Evolutionary conservation across 441 rosid species (phyloP).

Genomic region (Arabidopsis lyrata): DNA sequence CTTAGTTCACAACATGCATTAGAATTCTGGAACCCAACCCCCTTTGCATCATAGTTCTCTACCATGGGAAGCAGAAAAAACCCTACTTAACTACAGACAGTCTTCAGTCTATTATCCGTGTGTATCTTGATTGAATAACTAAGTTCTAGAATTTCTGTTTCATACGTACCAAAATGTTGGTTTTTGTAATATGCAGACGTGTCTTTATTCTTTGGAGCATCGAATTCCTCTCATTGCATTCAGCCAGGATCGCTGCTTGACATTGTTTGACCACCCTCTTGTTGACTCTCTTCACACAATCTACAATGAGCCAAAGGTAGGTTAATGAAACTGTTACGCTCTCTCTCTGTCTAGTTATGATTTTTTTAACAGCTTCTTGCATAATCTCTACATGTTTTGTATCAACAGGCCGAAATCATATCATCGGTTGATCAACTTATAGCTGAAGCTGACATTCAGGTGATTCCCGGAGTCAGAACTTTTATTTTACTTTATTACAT

Average conservation of each 20-base stretch:
- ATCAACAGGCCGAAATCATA: slow-evolving; percentile 83
- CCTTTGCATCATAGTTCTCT: slow-evolving; percentile 14
- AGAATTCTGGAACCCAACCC: neutral
- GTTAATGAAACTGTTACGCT: neutral
- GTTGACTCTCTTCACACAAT: slow-evolving; percentile 74
- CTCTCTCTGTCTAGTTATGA: slow-evolving; percentile 35
- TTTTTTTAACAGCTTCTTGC: slow-evolving; percentile 24
- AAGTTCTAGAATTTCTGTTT: neutral
- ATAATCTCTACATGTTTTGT: slow-evolving; percentile 20
- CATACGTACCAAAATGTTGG: neutral
- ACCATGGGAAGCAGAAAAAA: neutral
- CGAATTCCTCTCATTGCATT: slow-evolving; percentile 89
- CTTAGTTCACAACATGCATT: neutral
- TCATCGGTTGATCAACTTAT: slow-evolving; percentile 76
- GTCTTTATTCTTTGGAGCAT: slow-evolving; percentile 75
- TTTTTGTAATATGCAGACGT: slow-evolving; percentile 58
- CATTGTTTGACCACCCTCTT: slow-evolving; percentile 82
- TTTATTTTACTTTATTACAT: slow-evolving; percentile 11
- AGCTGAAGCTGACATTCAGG: slow-evolving; percentile 84
- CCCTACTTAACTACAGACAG: neutral
- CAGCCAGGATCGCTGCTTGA: slow-evolving; percentile 80
- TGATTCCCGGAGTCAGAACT: slow-evolving; percentile 40
- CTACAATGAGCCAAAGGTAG: slow-evolving; percentile 88
- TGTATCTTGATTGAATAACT: neutral
- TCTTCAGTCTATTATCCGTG: neutral